Evolutionary conservation across 228 moss, liverwort and hornwort genomes (phyloP), one percentile per base, ranked within the genome.

Genomic region (Sphagnum magellanicum): DNA sequence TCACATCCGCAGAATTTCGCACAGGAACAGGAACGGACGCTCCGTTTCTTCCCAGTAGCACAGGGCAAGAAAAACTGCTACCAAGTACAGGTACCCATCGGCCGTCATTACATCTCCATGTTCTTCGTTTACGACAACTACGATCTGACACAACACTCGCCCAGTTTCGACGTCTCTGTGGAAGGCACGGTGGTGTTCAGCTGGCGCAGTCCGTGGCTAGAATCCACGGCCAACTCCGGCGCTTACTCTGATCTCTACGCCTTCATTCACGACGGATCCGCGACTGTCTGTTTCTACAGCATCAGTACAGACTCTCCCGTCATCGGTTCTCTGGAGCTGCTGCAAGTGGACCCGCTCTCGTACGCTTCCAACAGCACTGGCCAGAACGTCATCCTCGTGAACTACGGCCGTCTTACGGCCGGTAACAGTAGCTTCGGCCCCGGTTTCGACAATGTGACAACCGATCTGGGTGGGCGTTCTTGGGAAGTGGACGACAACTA

Each of bases 21-120:
- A 0, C 71, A 81, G 16, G 66, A 76, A 4, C 90, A 88, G 66
- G 97, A 93, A 71, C 81, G 74, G 47, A 91, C 79, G 8, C 84
- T 97, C 3, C 91, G 97, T 10, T 93, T 74, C 76, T 97, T 97
- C 63, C 97, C 97, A 5, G 78, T 82, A 16, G 69, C 91, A 4
- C 72, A 79, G 48, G 97, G 97, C 47, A 91, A 93, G 82, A 97
- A 93, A 63, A 93, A 93, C 60, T 97, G 97, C 81, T 97, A 97
- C 64, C 82, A 91, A 57, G 81, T 97, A 16, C 87, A 78, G 5
- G 89, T 93, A 4, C 87, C 93, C 4, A 73, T 65, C 0, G 93
- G 91, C 16, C 85, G 97, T 6, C 89, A 97, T 67, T 88, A 84
- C 70, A 82, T 98, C 15, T 83, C 88, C 71, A 98, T 90, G 93